phyloP scores from a whole-genome alignment of 176 grass and related monocot species.

The Saccharum spontaneum region DNA sequence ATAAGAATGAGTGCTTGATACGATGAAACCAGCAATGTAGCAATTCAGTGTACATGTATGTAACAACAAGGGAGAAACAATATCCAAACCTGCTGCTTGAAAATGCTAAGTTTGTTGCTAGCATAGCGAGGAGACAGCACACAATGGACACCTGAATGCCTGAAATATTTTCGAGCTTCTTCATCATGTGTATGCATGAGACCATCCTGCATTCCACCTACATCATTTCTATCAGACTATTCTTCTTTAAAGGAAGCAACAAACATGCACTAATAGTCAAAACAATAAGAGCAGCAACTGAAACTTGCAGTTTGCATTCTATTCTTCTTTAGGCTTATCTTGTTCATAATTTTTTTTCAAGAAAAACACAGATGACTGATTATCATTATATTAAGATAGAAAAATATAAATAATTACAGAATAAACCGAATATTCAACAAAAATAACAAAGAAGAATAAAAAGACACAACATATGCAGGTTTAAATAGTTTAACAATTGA shows the following conservation, averaged over 20 bases:
- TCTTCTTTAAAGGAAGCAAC: conserved; percentile 11
- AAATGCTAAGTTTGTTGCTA: conserved; percentile 97
- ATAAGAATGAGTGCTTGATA: background rate
- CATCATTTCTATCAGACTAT: conserved; percentile 53
- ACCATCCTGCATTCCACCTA: conserved; percentile 83
- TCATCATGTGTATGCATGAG: conserved; percentile 98
- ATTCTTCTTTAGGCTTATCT: conserved; percentile 3
- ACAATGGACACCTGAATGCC: conserved; percentile 87
- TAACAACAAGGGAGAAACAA: conserved; percentile 28
- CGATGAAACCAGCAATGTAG: background rate
- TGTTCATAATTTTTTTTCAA: background rate
- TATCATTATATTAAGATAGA: background rate
- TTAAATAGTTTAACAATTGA: background rate
- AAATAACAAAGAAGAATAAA: background rate
- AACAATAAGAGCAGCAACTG: conserved; percentile 6
- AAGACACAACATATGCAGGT: background rate
- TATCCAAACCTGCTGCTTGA: conserved; percentile 89
- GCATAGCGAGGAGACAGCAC: conserved; percentile 87
- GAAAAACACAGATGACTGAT: background rate
- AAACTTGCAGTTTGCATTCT: background rate
- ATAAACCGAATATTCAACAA: too few relatives aligned
- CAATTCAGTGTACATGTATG: background rate
- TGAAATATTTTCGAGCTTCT: conserved; percentile 89
- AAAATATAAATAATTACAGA: background rate
- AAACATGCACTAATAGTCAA: background rate